Percentiles rank a stretch among this genome's conserved stretches.
Conservation (phyloP, 2,329 filamentous ascomycete species). For the Penicillium sp. region DNA sequence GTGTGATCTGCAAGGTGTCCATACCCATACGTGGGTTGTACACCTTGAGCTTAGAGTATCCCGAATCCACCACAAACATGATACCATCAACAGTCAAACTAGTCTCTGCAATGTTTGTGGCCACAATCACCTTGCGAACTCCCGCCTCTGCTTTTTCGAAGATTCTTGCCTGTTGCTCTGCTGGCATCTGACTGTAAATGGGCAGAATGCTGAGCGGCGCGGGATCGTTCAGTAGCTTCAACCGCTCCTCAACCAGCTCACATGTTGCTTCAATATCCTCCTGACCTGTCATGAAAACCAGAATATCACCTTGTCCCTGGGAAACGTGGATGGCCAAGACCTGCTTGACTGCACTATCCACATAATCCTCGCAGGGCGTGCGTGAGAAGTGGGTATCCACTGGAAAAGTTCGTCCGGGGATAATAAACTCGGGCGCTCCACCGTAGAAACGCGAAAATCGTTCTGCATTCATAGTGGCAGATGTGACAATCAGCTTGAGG, state of each 20-base stretch:
- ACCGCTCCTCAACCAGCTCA: constrained; percentile 82
- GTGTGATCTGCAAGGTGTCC: constrained; percentile 97
- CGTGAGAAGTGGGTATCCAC: constrained; percentile 96
- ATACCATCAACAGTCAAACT: constrained; percentile 98
- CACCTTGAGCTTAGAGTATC: constrained; percentile 96
- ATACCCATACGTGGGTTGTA: constrained; percentile 99
- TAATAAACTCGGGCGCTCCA: constrained; percentile 92
- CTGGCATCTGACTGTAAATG: constrained; percentile 99
- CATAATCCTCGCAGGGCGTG: constrained; percentile 95
- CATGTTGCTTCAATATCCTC: constrained; percentile 98
- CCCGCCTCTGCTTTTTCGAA: constrained; percentile 89
- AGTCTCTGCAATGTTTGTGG: constrained; percentile 97
- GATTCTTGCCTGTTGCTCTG: constrained; percentile 95
- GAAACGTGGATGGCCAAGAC: constrained; percentile 95
- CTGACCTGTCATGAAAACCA: constrained; percentile 99
- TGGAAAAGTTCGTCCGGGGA: constrained; percentile 93
- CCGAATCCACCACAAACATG: constrained; percentile 97
- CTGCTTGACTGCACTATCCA: constrained; percentile 95
- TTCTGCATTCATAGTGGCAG: constrained; percentile 97
- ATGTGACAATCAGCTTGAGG: constrained; percentile 94
- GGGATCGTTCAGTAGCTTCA: constrained; percentile 88
- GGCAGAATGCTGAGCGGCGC: constrained; percentile 92
- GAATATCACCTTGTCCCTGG: constrained; percentile 86
- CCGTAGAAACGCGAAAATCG: constrained; percentile 95
- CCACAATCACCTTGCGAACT: constrained; percentile 95